Evolutionary conservation across 345 rosid species (phyloP).

Genomic region (Arabidopsis thaliana): DNA sequence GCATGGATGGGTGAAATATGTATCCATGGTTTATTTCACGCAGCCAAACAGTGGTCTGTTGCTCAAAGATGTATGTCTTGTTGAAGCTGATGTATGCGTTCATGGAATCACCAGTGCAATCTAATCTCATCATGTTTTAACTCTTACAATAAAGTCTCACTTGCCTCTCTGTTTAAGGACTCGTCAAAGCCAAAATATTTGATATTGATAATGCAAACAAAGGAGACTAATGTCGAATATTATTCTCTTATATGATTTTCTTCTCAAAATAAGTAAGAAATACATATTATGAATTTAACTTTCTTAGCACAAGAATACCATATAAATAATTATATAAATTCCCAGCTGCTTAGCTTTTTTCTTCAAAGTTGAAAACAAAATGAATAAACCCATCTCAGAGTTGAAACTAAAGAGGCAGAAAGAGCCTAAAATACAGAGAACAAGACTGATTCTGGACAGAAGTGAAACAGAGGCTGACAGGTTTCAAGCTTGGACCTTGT

Average conservation of each 20-base stretch:
- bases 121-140: constrained; percentile 3
- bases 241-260: constrained; percentile 9
- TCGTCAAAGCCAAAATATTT: constrained; percentile 13
- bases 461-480: constrained; percentile 15
- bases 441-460: constrained; percentile 3
- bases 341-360: constrained; percentile 2
- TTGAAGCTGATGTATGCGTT: constrained; percentile 46
- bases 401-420: constrained; percentile 14
- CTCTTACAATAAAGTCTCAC: no score
- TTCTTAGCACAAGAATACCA: constrained; percentile 26
- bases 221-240: not conserved
- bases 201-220: constrained; percentile 23
- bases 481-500: constrained; percentile 49
- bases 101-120: constrained; percentile 39
- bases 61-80: constrained; percentile 43
- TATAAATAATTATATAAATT: constrained; percentile 6
- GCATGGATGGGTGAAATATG: constrained; percentile 46
- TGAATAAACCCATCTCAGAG: constrained; percentile 32
- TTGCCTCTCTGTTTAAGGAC: not conserved
- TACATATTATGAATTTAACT: constrained; percentile 37
- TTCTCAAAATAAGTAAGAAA: constrained; percentile 23
- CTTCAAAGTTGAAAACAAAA: constrained; percentile 21
- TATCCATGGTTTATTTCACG: constrained; percentile 39
- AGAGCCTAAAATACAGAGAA: constrained; percentile 18
- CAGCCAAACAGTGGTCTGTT: constrained; percentile 47